Base-by-base conservation (phyloP, 2,329 filamentous ascomycete species). In the Botrytis fabae region DNA sequence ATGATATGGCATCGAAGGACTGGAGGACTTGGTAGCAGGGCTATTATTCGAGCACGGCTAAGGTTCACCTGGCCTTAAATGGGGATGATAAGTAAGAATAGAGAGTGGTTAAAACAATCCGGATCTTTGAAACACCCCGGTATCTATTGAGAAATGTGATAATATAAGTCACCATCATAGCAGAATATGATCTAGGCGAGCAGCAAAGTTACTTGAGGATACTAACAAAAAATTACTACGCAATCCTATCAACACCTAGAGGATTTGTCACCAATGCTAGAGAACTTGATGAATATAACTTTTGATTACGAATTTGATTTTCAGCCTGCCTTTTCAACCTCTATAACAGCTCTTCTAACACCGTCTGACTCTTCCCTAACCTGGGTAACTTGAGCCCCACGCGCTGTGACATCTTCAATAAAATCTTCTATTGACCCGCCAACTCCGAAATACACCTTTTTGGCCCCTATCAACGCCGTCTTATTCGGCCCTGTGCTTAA, bases 401-500 rank as follows among this genome's bases (percentile, higher is more conserved):
- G 84, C 0, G 80, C 82, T 71, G 83, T 83, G 60, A 89, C 86
- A 75, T 83, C 84, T 69, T 85, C 82, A 65, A 90, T 83, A 77
- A 96, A 93, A 76, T 93, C 92, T 80, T 94, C 91, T 35, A 96
- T 86, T 32, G 92, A 94, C 0, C 93, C 93, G 0, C 93, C 93
- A 8, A 96, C 93, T 4, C 93, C 93, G 82, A 96, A 96, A 82
- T 96, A 96, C 18, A 95, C 86, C 76, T 89, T 88, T 83, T 96
- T 96, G 1, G 93, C 93, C 4, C 88, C 93, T 8, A 95, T 86
- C 32, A 94, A 83, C 1, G 91, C 90, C 66, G 60, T 76, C 51
- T 85, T 84, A 5, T 80, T 79, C 3, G 79, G 76, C 2, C 77
- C 71, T 78, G 63, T 79, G 76, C 66, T 81, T 78, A 82, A 82